Conservation (phyloP, 2,329 filamentous ascomycete genomes). For the Rhinocladiella mackenziei region DNA sequence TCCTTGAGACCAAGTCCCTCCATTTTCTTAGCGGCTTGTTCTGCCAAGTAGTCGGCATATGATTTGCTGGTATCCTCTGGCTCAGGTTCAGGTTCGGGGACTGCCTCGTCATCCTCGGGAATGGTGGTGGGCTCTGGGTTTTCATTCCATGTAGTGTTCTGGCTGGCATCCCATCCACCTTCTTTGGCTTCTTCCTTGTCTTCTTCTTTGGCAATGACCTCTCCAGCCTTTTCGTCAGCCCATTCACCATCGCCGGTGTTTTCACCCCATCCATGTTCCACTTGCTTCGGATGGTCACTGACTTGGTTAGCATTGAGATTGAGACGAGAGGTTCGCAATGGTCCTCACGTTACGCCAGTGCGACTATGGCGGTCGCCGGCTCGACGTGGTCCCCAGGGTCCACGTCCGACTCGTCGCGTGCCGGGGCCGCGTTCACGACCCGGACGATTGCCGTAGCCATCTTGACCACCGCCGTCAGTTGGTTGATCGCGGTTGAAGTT, state of each 20-base stretch:
- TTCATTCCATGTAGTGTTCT: conserved; percentile 34
- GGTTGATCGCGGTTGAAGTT: conserved; percentile 77
- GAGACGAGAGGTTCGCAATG: neutral
- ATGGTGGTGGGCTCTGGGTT: conserved; percentile 23
- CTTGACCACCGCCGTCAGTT: conserved; percentile 58
- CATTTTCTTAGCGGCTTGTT: conserved; percentile 71
- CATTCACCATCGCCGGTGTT: conserved; percentile 76
- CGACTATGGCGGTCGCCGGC: conserved; percentile 62
- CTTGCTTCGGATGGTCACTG: conserved; percentile 45
- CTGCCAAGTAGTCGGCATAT: conserved; percentile 80
- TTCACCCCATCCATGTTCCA: conserved; percentile 84
- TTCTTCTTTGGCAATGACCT: conserved; percentile 81
- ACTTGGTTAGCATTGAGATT: conserved; percentile 27
- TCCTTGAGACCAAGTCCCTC: conserved; percentile 61
- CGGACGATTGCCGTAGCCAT: conserved; percentile 38
- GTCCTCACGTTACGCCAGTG: conserved; percentile 55
- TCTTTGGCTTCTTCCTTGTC: conserved; percentile 71
- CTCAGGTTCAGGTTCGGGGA: conserved; percentile 45
- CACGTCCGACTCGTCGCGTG: conserved; percentile 56
- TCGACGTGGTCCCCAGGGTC: conserved; percentile 51
- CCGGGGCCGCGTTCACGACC: conserved; percentile 41
- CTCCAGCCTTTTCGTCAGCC: conserved; percentile 86
- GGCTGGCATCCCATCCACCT: conserved; percentile 37
- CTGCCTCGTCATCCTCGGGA: conserved; percentile 29
- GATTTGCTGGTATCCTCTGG: conserved; percentile 85